phyloP scores from a whole-genome alignment of 805 yeast genomes.

The Yamadazyma insecticola region DNA sequence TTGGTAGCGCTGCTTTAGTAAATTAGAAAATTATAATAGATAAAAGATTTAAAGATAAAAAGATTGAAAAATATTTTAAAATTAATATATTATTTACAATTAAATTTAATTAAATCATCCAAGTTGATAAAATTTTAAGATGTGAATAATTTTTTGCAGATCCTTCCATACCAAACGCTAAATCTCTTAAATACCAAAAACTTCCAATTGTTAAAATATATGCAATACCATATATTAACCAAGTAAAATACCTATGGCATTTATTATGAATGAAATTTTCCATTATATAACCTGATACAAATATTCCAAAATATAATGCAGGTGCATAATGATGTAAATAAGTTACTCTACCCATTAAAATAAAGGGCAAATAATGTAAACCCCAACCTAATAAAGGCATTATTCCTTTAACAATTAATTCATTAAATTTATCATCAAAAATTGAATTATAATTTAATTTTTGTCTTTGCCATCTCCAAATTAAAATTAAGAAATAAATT shows the following conservation, averaged over 20 bases:
- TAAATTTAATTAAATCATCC: constrained; percentile 20
- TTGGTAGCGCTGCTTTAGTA: too few species aligned
- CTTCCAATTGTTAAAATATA: constrained; percentile 51
- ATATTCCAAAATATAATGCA: constrained; percentile 57
- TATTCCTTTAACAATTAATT: constrained; percentile 24
- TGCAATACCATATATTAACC: constrained; percentile 36
- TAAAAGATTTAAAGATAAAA: too few species aligned
- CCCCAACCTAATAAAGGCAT: constrained; percentile 38
- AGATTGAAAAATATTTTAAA: too few species aligned
- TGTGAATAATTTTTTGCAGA: constrained; percentile 23
- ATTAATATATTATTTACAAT: too few species aligned
- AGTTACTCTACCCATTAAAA: constrained; percentile 40
- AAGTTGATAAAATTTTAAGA: constrained; percentile 25
- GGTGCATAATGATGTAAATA: constrained; percentile 44
- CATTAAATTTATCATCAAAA: constrained; percentile 24
- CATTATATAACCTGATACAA: constrained; percentile 59
- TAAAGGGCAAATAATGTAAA: constrained; percentile 37
- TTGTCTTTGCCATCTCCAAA: constrained; percentile 32
- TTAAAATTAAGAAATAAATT: constrained; percentile 13
- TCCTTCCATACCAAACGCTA: constrained; percentile 74
- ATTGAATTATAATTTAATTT: constrained; percentile 11
- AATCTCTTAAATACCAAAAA: constrained; percentile 59
- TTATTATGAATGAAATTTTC: constrained; percentile 31
- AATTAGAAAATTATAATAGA: too few species aligned
- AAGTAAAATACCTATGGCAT: constrained; percentile 10